A percentile compares a stretch with the other conserved stretches of the same genome.
These are phyloP conservation scores for Hypoxylon cercidicola DNA, from an alignment of 495 filamentous ascomycete genomes.

Conservation along the genomic window DNA sequence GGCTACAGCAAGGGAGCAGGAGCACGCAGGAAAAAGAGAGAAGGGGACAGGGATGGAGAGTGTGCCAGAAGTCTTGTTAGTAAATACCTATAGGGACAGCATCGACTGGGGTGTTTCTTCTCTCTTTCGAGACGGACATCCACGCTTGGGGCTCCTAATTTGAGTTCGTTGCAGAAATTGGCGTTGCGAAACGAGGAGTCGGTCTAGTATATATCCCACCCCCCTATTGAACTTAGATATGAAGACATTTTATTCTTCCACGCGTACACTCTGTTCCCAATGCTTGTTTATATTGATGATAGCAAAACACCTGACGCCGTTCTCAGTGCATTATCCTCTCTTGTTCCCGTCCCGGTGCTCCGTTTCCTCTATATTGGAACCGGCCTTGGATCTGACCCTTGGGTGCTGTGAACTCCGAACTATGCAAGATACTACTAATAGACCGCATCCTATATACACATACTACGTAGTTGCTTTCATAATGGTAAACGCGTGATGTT, in stretches of 20 bases:
- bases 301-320: not conserved
- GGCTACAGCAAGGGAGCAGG: constrained; percentile 1
- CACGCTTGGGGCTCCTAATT: not conserved
- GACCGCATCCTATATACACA: not conserved
- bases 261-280: not conserved
- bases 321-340: not conserved
- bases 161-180: constrained; percentile 18
- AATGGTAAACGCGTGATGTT: not conserved
- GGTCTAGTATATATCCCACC: constrained; percentile 18
- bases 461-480: not conserved
- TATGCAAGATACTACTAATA: not conserved
- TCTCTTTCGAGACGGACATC: constrained; percentile 4
- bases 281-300: not conserved
- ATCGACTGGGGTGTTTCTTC: constrained; percentile 19
- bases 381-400: too few relatives aligned
- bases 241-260: constrained; percentile 4
- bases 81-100: constrained; percentile 23
- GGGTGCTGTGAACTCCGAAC: too few relatives aligned
- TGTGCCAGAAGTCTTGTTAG: constrained; percentile 1
- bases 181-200: constrained; percentile 19
- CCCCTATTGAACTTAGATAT: constrained; percentile 24
- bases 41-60: not conserved
- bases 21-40: too few relatives aligned
- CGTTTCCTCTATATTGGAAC: constrained; percentile 3
- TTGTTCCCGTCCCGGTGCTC: not conserved